phyloP scores from a whole-genome alignment of 352 stramenopile genomes.

The Phytophthora podocarpi region DNA sequence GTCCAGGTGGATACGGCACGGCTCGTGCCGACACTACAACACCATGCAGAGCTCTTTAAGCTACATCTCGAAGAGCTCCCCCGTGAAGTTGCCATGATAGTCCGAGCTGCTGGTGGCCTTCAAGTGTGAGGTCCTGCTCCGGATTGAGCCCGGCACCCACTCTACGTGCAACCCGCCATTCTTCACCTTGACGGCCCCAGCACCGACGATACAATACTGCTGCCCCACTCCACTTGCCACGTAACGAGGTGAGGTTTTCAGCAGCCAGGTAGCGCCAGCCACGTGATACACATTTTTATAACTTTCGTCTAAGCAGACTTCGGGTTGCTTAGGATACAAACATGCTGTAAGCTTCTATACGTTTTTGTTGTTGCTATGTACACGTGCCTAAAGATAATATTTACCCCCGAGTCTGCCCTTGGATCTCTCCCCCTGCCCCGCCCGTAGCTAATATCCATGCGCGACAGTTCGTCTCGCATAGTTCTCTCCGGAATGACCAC shows the following conservation, averaged over 20 bases:
- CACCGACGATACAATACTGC: slow-evolving; percentile 4
- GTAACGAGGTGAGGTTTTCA: slow-evolving; percentile 1
- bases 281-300: slow-evolving; percentile 6
- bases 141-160: neutral
- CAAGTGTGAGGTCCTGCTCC: neutral
- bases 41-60: neutral
- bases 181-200: no score
- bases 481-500: neutral
- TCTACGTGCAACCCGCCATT: neutral
- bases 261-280: neutral
- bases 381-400: neutral
- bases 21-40: neutral
- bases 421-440: neutral
- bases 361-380: neutral
- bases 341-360: neutral
- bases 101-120: no score
- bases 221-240: neutral
- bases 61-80: neutral
- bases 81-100: slow-evolving; percentile 12
- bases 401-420: neutral
- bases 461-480: neutral
- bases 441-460: neutral
- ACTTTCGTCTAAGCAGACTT: slow-evolving; percentile 6
- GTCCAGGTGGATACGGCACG: slow-evolving; percentile 5
- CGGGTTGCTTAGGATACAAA: neutral